A percentile compares a stretch with the other conserved stretches of the same genome.
Evolutionary conservation across 352 stramenopile genomes (phyloP).

Genomic region (Pythium dissotocum): DNA sequence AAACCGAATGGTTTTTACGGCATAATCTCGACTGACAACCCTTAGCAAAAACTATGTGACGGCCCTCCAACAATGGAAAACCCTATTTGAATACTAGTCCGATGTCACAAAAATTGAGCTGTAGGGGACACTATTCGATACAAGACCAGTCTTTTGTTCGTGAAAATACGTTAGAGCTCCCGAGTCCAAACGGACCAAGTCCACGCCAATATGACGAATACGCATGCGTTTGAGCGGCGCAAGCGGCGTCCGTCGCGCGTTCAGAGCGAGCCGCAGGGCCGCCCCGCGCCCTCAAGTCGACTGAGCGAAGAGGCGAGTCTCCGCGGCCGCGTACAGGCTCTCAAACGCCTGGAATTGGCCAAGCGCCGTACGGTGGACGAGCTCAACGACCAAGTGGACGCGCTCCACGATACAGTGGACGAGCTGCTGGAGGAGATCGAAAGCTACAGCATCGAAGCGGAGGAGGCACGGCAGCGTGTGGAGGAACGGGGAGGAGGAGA

Average conservation of each 20-base stretch:
- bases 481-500: not conserved
- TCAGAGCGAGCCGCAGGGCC: not conserved
- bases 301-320: conserved; percentile 1
- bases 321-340: not conserved
- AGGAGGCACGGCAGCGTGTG: not conserved
- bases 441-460: not conserved
- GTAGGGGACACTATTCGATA: no score
- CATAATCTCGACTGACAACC: no score
- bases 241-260: not conserved
- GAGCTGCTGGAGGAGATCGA: conserved; percentile 3
- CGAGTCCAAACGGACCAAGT: not conserved
- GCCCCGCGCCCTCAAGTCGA: not conserved
- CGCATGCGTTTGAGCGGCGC: not conserved
- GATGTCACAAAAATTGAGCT: no score
- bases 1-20: no score
- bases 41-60: no score
- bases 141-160: no score
- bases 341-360: not conserved
- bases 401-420: not conserved
- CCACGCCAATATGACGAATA: conserved; percentile 1
- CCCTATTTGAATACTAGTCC: no score
- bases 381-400: conserved; percentile 3
- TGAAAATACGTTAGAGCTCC: no score
- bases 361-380: not conserved
- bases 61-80: no score